Evolutionary conservation across 768 basidiomycete species (phyloP).

Genomic region (Phaffia tasmanica): DNA sequence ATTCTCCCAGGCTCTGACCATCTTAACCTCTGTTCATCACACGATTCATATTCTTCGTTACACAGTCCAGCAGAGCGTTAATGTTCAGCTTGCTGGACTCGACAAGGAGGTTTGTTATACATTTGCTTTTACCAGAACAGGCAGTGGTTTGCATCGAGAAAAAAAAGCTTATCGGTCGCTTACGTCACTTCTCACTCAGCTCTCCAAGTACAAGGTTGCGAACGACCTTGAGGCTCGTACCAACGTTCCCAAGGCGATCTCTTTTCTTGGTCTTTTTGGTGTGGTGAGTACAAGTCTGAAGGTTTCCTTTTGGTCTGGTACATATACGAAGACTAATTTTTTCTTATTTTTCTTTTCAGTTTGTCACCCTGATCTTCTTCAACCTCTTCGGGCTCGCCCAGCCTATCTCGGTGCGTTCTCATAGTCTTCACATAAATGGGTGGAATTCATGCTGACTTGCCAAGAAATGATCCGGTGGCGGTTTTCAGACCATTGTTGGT

Average conservation of each 20-base stretch:
- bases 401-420: slow-evolving; percentile 51
- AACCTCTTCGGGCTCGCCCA: slow-evolving; percentile 60
- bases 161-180: neutral
- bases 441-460: neutral
- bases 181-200: slow-evolving; percentile 32
- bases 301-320: neutral
- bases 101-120: slow-evolving; percentile 76
- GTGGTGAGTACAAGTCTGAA: slow-evolving; percentile 36
- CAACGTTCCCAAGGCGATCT: slow-evolving; percentile 83
- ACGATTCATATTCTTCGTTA: neutral
- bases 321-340: slow-evolving; percentile 33
- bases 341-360: slow-evolving; percentile 21
- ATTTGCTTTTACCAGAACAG: neutral
- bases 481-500: slow-evolving; percentile 40
- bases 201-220: slow-evolving; percentile 62
- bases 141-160: neutral
- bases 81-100: slow-evolving; percentile 72
- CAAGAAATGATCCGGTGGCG: neutral
- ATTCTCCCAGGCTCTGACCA: neutral
- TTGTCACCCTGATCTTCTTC: slow-evolving; percentile 39
- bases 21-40: neutral
- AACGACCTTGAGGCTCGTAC: slow-evolving; percentile 69
- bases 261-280: slow-evolving; percentile 59
- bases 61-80: slow-evolving; percentile 61
- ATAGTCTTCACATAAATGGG: slow-evolving; percentile 53